Evolutionary conservation across 208 protist genomes (phyloP), one percentile per base, ranked within the genome.

Genomic region (Leishmania martiniquensis): DNA sequence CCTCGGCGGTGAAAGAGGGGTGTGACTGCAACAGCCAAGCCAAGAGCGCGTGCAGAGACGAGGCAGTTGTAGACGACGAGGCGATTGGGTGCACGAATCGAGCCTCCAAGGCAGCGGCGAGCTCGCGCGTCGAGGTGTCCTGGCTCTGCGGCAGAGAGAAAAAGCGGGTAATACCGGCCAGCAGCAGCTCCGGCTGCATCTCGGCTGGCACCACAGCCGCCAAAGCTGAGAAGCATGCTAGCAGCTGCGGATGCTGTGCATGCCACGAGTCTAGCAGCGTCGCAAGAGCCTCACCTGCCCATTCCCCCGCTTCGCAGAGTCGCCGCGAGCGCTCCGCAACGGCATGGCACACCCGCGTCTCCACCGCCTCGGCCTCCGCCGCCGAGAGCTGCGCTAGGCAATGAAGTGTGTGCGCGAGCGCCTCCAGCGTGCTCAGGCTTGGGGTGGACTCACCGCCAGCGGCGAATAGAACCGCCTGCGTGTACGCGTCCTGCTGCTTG

Each of bases 381-480:
- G 72, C 69, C 6, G 45, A 39, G 13, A 82, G 82, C 57, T 82
- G 68, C 44, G 71, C 74, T 4, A 88, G 42, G n/a, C 74, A 85
- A 44, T 73, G 42, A 32, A 88, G 75, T 20, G 67, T 76, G 75
- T 85, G 76, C 49, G 70, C 65, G 2, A 85, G 51, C 34, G 51
- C 32, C 32, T 80, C 80, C n/a, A 80, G 45, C 5, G 81, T 77
- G 72, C 76, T 74, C n/a, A 85, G 60, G 42, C 25, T 51, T 2
- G 59, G 17, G 6, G 39, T 74, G 25, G 79, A 45, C 2, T 49
- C 74, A 25, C 65, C 67, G 13, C 72, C 60, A 22, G 78, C 75
- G 22, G 86, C 70, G 62, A 85, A 76, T n/a, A 90, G 45, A 51
- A 83, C 51, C 47, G 80, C 52, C 68, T 87, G 86, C 4, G 84